Conservation (phyloP, 108 stramenopile species). For the Epipyxis sp. region DNA sequence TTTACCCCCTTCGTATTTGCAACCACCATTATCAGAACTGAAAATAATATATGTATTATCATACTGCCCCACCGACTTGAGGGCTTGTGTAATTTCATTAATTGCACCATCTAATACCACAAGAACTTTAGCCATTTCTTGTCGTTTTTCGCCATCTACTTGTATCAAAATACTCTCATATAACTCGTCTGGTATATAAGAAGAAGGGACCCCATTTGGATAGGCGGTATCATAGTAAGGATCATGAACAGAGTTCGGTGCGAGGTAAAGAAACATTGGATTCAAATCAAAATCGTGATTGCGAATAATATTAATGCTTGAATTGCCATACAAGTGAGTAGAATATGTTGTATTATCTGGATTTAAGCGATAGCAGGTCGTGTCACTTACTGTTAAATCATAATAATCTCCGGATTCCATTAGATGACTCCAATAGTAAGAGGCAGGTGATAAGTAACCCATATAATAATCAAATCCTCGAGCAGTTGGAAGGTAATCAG, state of each 20-base stretch:
- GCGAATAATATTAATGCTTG: slow-evolving; percentile 35
- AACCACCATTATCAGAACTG: slow-evolving; percentile 49
- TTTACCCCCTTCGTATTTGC: not conserved
- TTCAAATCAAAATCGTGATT: slow-evolving; percentile 36
- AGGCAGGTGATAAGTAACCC: slow-evolving; percentile 59
- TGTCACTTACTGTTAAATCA: not conserved
- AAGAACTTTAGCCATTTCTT: not conserved
- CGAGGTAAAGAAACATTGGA: slow-evolving; percentile 47
- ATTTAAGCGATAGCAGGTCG: slow-evolving; percentile 6
- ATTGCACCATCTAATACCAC: not conserved
- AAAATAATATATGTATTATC: no score
- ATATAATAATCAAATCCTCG: slow-evolving; percentile 74
- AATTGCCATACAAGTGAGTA: slow-evolving; percentile 43
- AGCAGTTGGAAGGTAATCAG: slow-evolving; percentile 59
- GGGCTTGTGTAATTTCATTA: not conserved
- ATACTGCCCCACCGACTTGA: slow-evolving; percentile 34
- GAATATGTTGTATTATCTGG: slow-evolving; percentile 33
- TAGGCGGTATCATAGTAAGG: slow-evolving; percentile 41
- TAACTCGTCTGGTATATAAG: slow-evolving; percentile 22
- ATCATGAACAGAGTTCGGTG: slow-evolving; percentile 46
- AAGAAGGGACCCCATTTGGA: slow-evolving; percentile 34
- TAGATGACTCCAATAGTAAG: slow-evolving; percentile 60
- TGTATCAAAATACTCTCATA: slow-evolving; percentile 42
- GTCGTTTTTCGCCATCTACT: slow-evolving; percentile 45
- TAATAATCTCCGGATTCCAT: not conserved